These are phyloP conservation scores for Chytriomyces confervae DNA, from an alignment of 192 early-diverging fungal species.

Conservation along the genomic window DNA sequence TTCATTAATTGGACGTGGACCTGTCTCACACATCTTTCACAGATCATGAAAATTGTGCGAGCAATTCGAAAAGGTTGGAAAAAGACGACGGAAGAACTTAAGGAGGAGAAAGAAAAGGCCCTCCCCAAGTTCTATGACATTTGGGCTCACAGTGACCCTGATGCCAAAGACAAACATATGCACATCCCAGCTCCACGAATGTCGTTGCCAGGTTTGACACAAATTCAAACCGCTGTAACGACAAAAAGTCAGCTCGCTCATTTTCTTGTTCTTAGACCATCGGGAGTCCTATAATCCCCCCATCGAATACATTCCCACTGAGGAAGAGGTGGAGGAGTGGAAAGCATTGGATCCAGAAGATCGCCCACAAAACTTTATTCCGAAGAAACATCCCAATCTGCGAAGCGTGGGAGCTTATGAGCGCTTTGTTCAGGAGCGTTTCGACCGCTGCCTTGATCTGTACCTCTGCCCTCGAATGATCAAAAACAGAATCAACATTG, in stretches of 20 bases:
- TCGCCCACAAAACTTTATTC: conserved; percentile 67
- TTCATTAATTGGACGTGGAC: not conserved
- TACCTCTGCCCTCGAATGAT: conserved; percentile 92
- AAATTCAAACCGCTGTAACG: not conserved
- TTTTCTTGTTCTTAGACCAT: conserved; percentile 53
- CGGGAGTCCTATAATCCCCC: conserved; percentile 98
- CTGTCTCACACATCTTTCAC: not conserved
- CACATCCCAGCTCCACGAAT: conserved; percentile 93
- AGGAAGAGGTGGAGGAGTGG: conserved; percentile 83
- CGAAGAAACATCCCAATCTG: conserved; percentile 75
- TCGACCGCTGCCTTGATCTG: conserved; percentile 95
- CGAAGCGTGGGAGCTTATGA: conserved; percentile 87
- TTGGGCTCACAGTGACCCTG: conserved; percentile 77
- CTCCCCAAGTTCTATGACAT: conserved; percentile 81
- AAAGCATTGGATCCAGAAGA: conserved; percentile 78
- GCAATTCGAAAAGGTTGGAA: conserved; percentile 86
- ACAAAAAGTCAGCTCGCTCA: not conserved
- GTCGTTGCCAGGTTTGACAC: conserved; percentile 70
- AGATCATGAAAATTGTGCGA: conserved; percentile 97
- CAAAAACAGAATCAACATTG: conserved; percentile 85
- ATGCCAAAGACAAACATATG: conserved; percentile 62
- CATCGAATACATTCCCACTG: conserved; percentile 85
- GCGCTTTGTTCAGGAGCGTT: conserved; percentile 92
- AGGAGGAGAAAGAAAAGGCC: conserved; percentile 13
- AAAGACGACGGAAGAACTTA: conserved; percentile 43